These are phyloP conservation scores for Podospora tetraspora DNA, from an alignment of 495 filamentous ascomycete species.

Conservation along the genomic window DNA sequence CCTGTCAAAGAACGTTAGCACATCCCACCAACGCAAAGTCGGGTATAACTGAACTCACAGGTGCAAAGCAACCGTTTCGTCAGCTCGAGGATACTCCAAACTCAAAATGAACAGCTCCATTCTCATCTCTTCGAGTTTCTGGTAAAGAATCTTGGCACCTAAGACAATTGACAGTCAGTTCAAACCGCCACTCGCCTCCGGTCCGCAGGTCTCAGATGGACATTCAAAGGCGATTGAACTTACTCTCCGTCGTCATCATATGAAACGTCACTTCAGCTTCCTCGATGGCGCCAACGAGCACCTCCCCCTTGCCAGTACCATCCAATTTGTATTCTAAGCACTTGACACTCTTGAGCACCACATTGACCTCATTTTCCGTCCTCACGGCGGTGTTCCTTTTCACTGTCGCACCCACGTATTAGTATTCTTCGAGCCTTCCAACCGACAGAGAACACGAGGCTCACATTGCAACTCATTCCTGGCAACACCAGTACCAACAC, in stretches of 20 bases:
- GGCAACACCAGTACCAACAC: not conserved
- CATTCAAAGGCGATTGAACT: not conserved
- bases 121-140: conserved; percentile 20
- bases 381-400: conserved; percentile 4
- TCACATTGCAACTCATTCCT: not conserved
- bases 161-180: not conserved
- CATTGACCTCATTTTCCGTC: not conserved
- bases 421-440: not conserved
- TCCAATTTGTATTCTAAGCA: conserved; percentile 2
- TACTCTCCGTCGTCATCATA: conserved; percentile 1
- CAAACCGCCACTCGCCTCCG: not conserved
- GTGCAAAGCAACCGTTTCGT: conserved; percentile 19
- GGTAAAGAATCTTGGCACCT: conserved; percentile 14
- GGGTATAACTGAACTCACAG: not conserved
- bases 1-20: not conserved
- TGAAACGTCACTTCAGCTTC: conserved; percentile 1
- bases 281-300: not conserved
- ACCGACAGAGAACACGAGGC: not conserved
- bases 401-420: not conserved
- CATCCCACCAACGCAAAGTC: not conserved
- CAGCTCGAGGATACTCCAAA: conserved; percentile 15
- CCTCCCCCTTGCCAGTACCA: not conserved
- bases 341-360: conserved; percentile 11
- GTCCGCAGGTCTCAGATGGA: no score
- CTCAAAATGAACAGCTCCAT: conserved; percentile 21